Evolutionary conservation across 2,329 filamentous ascomycete species (phyloP), one percentile per base, ranked within the genome.

Genomic region (Aspergillus hiratsukae): DNA sequence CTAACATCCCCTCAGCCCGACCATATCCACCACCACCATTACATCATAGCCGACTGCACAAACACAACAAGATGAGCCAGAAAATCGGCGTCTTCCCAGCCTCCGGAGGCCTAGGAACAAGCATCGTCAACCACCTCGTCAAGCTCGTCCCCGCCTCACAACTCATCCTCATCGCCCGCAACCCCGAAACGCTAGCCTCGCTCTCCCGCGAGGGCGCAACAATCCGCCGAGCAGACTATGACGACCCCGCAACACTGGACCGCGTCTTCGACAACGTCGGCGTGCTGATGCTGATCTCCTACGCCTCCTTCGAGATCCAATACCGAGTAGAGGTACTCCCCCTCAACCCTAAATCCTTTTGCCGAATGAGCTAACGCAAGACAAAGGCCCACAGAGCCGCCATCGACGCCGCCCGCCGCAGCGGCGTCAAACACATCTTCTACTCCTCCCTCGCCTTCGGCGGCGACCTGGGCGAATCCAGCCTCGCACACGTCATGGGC

Each of bases 371-470:
- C 53, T 60, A 35, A 63, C 31, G 4, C n/a, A 3, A 5, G 5
- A 3, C 6, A 43, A 59, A 69, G 54, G 75, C 73, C 53, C 79
- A 82, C 58, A 64, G 63, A 50, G 66, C 71, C 3, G 83, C 81
- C 19, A 78, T 86, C 43, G 75, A 82, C 53, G 80, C 80, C 2
- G 83, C 83, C 1, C 72, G 73, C n/a, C 66, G 68, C 7, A 79
- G 76, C 0, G 80, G 80, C 21, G 80, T 86, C 2, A 70, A 70
- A 52, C 78, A 81, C 61, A 76, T 86, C n/a, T 80, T 81, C 68
- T 86, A 86, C 72, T 80, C 81, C 7, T 84, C 81, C 10, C 77
- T 86, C 2, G 83, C 75, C 10, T 85, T 85, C 58, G 83, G 72
- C 4, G 77, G 78, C 6, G 66, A 75, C 14, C 63, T 73, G 6